Percentiles rank a stretch among this genome's conserved stretches.
Conservation (phyloP, 1,284 basidiomycete species). For the Fomitiporia mediterranea region DNA sequence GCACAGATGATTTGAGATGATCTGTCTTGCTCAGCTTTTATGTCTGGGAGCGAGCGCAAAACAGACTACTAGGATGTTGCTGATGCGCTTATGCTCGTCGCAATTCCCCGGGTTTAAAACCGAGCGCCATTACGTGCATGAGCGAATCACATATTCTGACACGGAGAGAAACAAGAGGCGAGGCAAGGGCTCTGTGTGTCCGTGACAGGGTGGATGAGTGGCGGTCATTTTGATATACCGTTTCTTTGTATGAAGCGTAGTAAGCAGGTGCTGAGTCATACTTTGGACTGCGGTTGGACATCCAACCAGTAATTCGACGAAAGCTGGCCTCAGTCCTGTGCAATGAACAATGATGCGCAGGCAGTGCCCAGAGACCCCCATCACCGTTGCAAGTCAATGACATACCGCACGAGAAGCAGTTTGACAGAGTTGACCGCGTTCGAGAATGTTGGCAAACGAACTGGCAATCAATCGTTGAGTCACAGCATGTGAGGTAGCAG, state of each 20-base stretch:
- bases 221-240: slow-evolving; percentile 10
- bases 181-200: slow-evolving; percentile 4
- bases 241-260: neutral
- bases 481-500: neutral
- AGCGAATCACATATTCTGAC: neutral
- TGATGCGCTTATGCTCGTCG: slow-evolving; percentile 10
- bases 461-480: neutral
- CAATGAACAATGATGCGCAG: slow-evolving; percentile 4
- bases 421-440: neutral
- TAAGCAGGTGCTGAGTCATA: slow-evolving; percentile 2
- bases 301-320: neutral
- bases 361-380: slow-evolving; percentile 15
- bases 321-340: slow-evolving; percentile 11
- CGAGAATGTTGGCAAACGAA: neutral
- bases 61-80: no score
- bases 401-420: neutral
- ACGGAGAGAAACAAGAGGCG: slow-evolving; percentile 17
- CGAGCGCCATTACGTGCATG: neutral
- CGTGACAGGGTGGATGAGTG: neutral
- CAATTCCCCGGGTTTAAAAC: neutral
- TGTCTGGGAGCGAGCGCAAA: slow-evolving; percentile 2
- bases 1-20: slow-evolving; percentile 18
- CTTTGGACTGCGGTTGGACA: neutral
- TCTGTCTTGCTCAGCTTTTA: slow-evolving; percentile 13
- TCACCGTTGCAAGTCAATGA: neutral